Conservation (phyloP, 352 stramenopile species). For the Discostella stelligera region DNA sequence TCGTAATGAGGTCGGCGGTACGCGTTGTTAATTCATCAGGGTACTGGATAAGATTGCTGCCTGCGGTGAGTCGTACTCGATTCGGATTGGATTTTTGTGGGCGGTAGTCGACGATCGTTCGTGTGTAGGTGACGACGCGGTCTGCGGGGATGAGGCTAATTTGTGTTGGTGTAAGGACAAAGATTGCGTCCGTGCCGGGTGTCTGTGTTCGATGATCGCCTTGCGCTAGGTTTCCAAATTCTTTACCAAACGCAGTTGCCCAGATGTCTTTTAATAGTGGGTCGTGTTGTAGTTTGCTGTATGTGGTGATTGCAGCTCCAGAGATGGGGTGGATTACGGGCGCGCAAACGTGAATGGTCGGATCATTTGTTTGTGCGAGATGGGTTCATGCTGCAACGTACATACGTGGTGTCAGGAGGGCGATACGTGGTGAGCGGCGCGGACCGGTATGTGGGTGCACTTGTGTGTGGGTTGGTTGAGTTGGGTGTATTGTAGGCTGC, state of each 20-base stretch:
- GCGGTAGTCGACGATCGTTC: conserved; percentile 17
- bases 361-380: too few species aligned
- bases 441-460: too few species aligned
- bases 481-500: too few species aligned
- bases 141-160: conserved; percentile 3
- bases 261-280: background rate
- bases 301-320: too few species aligned
- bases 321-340: too few species aligned
- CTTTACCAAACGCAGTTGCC: background rate
- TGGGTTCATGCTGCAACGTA: too few species aligned
- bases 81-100: conserved; percentile 26
- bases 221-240: too few species aligned
- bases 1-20: conserved; percentile 24
- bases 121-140: conserved; percentile 20
- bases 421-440: too few species aligned
- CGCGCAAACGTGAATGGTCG: too few species aligned
- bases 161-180: conserved; percentile 18
- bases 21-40: conserved; percentile 10
- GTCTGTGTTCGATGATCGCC: background rate
- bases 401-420: too few species aligned
- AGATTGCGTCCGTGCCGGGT: conserved; percentile 26
- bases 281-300: too few species aligned
- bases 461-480: too few species aligned
- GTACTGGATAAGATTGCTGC: conserved; percentile 42
- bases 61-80: conserved; percentile 25